Base-by-base conservation (phyloP, 2,329 filamentous ascomycete genomes). In the Aspergillus sergii region DNA sequence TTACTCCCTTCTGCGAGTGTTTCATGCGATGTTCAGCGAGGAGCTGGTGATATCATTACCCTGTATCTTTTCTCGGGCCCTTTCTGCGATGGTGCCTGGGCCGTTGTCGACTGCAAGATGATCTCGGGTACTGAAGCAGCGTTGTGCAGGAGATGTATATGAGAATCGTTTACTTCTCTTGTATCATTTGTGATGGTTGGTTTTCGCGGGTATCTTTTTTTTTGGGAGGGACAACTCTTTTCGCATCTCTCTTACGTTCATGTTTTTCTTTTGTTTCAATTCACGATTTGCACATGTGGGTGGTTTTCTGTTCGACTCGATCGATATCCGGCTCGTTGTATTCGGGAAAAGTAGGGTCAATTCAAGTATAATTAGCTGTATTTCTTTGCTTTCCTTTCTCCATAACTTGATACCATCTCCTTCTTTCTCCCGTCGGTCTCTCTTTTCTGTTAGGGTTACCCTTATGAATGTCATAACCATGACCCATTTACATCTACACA, bases 231-330 rank as follows among this genome's bases (percentile, higher is more conserved):
- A 51, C 16, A 3, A 51, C 8, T 48, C 43, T 2, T 8, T 48
- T 48, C 7, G 6, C 21, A 26, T 16, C 14, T 26, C 21, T 48
- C 45, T 48, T 21, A 21, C 11, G 21, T 48, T 48, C 23, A 28
- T 19, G 26, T n/a, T 50, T 21, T 21, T 45, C 41, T 12, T 45
- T 30, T 28, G 14, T 50, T 51, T 30, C 19, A 32, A 32, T 32
- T 51, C 48, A 51, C 48, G 48, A 32, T 28, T n/a, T 51, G 48
- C 48, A 51, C 48, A 51, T 51, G 48, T 51, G 48, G 48, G 48
- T 51, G 48, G 48, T n/a, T 51, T 19, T 51, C 48, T 51, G 14
- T 51, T 51, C 28, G 48, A 32, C 48, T 51, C n/a, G 48, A 32
- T 51, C 48, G n/a, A 51, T 51, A 32, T 50, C 46, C 46, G 46